Conservation (phyloP, 2,329 filamentous ascomycete species). For the Stachybotrys echinatus region DNA sequence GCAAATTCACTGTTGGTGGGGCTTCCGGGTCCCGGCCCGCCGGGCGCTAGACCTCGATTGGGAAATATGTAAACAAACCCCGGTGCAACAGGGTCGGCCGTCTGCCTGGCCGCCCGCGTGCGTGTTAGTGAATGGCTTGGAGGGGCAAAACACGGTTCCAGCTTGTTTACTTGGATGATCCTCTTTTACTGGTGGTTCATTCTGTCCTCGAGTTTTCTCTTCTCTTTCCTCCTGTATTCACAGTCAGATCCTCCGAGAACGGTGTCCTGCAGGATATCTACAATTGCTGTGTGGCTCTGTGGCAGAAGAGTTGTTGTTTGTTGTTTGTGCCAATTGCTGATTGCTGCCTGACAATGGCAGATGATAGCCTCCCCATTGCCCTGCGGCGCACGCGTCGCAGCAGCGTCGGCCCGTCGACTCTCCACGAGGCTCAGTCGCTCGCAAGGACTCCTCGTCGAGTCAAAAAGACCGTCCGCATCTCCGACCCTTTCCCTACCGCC, state of each 20-base stretch:
- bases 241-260: too few relatives aligned
- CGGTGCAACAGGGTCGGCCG: too few relatives aligned
- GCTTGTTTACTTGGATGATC: background rate
- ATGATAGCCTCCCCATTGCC: slow-evolving; percentile 47
- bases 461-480: slow-evolving; percentile 53
- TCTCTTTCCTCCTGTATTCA: too few relatives aligned
- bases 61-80: background rate
- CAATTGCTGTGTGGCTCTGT: too few relatives aligned
- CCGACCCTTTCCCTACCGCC: slow-evolving; percentile 44
- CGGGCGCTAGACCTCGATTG: background rate
- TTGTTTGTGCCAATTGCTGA: background rate
- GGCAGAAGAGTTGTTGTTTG: background rate
- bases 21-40: background rate
- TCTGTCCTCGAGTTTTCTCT: background rate
- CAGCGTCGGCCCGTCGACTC: slow-evolving; percentile 23
- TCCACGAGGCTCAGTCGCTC: slow-evolving; percentile 7
- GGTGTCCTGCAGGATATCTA: too few relatives aligned
- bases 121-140: background rate
- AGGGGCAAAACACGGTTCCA: background rate
- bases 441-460: slow-evolving; percentile 23
- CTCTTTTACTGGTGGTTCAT: background rate
- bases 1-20: background rate
- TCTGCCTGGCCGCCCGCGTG: background rate
- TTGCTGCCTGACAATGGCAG: slow-evolving; percentile 22
- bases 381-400: slow-evolving; percentile 48